phyloP scores from a whole-genome alignment of 2,329 filamentous ascomycete genomes.

The Xylaria polymorpha region DNA sequence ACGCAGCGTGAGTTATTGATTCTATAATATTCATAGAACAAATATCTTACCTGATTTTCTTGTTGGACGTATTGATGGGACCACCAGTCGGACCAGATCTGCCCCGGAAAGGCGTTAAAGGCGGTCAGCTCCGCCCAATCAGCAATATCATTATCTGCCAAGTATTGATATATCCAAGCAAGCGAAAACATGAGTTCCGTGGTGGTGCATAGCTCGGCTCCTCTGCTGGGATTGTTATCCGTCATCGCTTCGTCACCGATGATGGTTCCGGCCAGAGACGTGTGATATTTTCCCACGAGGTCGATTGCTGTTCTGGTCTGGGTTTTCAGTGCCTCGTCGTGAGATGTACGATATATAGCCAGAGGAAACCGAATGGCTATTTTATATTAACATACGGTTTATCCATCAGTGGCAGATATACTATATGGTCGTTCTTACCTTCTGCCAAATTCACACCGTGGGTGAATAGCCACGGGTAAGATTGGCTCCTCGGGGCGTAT shows the following conservation, averaged over 20 bases:
- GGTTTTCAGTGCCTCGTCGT: slow-evolving; percentile 51
- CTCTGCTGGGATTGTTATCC: slow-evolving; percentile 53
- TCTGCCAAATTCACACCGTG: slow-evolving; percentile 60
- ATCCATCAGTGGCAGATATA: neutral
- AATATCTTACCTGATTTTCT: slow-evolving; percentile 58
- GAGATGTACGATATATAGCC: slow-evolving; percentile 55
- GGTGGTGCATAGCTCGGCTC: slow-evolving; percentile 50
- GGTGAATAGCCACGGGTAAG: slow-evolving; percentile 51
- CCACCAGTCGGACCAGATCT: slow-evolving; percentile 65
- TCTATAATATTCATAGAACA: neutral
- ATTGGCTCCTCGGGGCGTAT: slow-evolving; percentile 44
- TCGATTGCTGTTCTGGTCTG: slow-evolving; percentile 54
- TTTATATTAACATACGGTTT: neutral
- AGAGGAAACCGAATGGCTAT: slow-evolving; percentile 55
- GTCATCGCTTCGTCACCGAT: slow-evolving; percentile 56
- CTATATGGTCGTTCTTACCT: slow-evolving; percentile 45
- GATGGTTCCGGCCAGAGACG: slow-evolving; percentile 55
- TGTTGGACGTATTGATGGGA: slow-evolving; percentile 65
- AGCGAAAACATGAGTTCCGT: slow-evolving; percentile 49
- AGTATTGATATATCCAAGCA: slow-evolving; percentile 47
- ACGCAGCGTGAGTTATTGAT: slow-evolving; percentile 17
- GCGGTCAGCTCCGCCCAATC: slow-evolving; percentile 61
- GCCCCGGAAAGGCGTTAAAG: slow-evolving; percentile 64
- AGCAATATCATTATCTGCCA: slow-evolving; percentile 53
- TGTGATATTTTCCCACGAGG: slow-evolving; percentile 54